These are phyloP conservation scores for Xylaria cubensis DNA, from an alignment of 495 filamentous ascomycete genomes.

Conservation along the genomic window DNA sequence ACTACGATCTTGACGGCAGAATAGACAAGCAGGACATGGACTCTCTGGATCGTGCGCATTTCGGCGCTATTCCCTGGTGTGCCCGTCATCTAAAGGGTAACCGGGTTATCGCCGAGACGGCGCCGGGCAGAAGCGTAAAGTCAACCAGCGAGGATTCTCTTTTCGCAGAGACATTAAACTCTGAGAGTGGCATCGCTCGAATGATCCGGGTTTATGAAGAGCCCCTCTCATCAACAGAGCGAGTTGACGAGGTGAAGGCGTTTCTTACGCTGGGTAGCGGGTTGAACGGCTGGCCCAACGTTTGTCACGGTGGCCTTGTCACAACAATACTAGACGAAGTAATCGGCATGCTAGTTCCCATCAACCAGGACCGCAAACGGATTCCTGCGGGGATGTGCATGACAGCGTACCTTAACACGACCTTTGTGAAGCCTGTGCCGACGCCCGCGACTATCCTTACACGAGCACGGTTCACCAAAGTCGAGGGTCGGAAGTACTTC, in stretches of 20 bases:
- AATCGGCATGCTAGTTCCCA: constrained; percentile 56
- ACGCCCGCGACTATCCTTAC: constrained; percentile 63
- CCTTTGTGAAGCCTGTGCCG: constrained; percentile 58
- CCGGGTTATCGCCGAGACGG: constrained; percentile 44
- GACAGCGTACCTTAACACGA: constrained; percentile 66
- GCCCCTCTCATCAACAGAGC: constrained; percentile 35
- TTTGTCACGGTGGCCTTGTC: constrained; percentile 67
- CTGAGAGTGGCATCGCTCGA: constrained; percentile 54
- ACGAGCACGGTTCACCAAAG: constrained; percentile 46
- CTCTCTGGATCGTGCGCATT: constrained; percentile 49
- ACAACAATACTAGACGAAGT: constrained; percentile 62
- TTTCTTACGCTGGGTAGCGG: constrained; percentile 60
- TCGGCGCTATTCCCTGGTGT: constrained; percentile 65
- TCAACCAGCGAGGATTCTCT: constrained; percentile 58
- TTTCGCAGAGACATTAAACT: constrained; percentile 62
- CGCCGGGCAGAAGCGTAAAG: constrained; percentile 53
- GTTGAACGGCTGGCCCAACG: constrained; percentile 63
- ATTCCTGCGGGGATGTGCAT: constrained; percentile 41
- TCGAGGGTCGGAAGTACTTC: constrained; percentile 55
- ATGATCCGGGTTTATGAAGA: constrained; percentile 56
- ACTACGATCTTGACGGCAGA: background rate
- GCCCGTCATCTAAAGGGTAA: constrained; percentile 53
- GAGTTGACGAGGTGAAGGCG: constrained; percentile 50
- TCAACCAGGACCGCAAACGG: constrained; percentile 49
- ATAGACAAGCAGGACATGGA: constrained; percentile 2